These are phyloP conservation scores for Acer negundo DNA, from an alignment of 345 rosid species.

Conservation along the genomic window DNA sequence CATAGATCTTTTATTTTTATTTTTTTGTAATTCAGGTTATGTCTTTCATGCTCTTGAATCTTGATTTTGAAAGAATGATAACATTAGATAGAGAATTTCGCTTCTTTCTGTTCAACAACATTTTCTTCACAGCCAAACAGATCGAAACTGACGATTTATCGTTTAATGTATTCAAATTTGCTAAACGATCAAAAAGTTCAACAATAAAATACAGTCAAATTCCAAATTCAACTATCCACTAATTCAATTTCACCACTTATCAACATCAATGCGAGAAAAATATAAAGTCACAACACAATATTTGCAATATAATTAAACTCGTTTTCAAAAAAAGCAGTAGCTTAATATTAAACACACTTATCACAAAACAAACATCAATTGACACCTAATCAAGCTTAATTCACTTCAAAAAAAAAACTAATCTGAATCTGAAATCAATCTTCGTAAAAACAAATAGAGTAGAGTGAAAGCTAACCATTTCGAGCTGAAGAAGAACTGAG, in stretches of 20 bases:
- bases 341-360: conserved; percentile 10
- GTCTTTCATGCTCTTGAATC: background rate
- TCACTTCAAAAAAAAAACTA: conserved; percentile 7
- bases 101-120: background rate
- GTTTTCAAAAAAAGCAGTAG: conserved; percentile 17
- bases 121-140: conserved; percentile 5
- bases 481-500: conserved; percentile 45
- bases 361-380: background rate
- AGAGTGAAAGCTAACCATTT: conserved; percentile 42
- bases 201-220: conserved; percentile 5
- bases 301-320: background rate
- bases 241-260: conserved; percentile 4
- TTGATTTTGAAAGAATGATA: background rate
- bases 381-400: conserved; percentile 8
- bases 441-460: background rate
- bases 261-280: background rate
- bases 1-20: background rate
- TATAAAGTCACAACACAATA: background rate
- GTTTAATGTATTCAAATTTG: background rate
- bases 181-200: background rate
- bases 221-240: conserved; percentile 4
- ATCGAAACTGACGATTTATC: background rate
- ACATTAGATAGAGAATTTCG: background rate
- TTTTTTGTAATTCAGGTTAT: background rate
- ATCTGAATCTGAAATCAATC: background rate